Evolutionary conservation across 495 filamentous ascomycete species (phyloP), one percentile per base, ranked within the genome.

Genomic region (Neurospora sp.): DNA sequence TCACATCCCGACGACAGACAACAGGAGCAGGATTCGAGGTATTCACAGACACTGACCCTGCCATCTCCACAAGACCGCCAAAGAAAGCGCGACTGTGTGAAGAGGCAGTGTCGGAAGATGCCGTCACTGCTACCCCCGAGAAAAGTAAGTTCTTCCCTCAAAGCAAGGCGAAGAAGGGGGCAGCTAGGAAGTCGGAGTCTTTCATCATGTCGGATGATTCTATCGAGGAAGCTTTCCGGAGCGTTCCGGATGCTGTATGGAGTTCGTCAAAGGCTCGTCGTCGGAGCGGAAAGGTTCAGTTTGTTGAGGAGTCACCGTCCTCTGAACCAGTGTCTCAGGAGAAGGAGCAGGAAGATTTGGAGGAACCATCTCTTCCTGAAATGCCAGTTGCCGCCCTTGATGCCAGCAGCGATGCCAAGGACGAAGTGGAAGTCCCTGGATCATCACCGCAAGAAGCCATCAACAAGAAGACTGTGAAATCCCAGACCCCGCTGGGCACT

Each of bases 11-110:
- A 39, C 83, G 82, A 12, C 78, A 75, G 37, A 83, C 81, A 9
- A 68, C 73, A 7, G 83, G 77, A 0, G 74, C 74, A 6, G 68
- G 31, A 9, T 45, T 79, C 3, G 72, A 71, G 72, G 73, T 75
- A 53, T 75, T 69, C 41, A 76, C 71, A 71, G 76, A 82, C 22
- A 59, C 77, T 6, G 71, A 65, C 6, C 39, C 75, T 68, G 53
- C 53, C 22, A 35, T 65, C 53, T 76, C 78, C 35, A 71, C 73
- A n/a, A 79, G 84, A 70, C 85, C 85, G 71, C 79, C 83, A 71
- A 86, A 86, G 80, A 86, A 86, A 78, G 82, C 83, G 70, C 81
- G 85, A 39, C 72, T 86, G 37, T 86, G 85, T 40, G 81, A 84
- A 8, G 84, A 85, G 41, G 72, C 71, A 69, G 70, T 71, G 27